A percentile compares a stretch with the other conserved stretches of the same genome.
phyloP scores from a whole-genome alignment of 225 moss, liverwort and hornwort species.

The Anthoceros angustus region DNA sequence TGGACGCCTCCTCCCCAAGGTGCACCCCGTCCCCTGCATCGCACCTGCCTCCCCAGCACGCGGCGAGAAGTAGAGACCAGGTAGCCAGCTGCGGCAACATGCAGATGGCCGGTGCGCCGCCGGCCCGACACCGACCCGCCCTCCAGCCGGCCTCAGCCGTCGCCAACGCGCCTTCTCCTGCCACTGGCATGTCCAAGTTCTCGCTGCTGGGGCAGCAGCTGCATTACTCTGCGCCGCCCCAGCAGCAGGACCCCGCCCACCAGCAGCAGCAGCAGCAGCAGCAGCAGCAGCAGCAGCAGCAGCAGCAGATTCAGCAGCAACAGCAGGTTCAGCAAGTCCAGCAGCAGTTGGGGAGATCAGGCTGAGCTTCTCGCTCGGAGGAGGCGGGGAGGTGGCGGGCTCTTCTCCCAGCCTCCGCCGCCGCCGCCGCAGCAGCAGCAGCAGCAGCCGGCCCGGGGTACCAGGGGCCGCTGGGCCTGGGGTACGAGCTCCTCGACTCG shows the following conservation, averaged over 20 bases:
- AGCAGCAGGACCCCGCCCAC: constrained; percentile 19
- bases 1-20: no score
- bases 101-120: not conserved
- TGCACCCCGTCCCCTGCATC: no score
- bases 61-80: not conserved
- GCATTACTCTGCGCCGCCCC: constrained; percentile 26
- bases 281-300: constrained; percentile 13
- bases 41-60: no score
- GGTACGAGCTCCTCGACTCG: not conserved
- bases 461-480: not conserved
- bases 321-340: no score
- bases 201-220: constrained; percentile 57
- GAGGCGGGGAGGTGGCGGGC: no score
- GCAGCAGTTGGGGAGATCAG: no score
- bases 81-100: not conserved
- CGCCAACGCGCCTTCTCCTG: not conserved
- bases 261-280: constrained; percentile 11
- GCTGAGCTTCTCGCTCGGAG: not conserved
- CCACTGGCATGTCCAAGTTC: constrained; percentile 23
- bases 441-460: not conserved
- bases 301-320: constrained; percentile 46
- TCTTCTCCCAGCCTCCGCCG: no score
- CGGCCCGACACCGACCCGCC: constrained; percentile 2
- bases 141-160: not conserved
- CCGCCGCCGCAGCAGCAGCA: not conserved